These are phyloP conservation scores for Trichoderma asperelloides DNA, from an alignment of 495 filamentous ascomycete genomes.

Conservation along the genomic window DNA sequence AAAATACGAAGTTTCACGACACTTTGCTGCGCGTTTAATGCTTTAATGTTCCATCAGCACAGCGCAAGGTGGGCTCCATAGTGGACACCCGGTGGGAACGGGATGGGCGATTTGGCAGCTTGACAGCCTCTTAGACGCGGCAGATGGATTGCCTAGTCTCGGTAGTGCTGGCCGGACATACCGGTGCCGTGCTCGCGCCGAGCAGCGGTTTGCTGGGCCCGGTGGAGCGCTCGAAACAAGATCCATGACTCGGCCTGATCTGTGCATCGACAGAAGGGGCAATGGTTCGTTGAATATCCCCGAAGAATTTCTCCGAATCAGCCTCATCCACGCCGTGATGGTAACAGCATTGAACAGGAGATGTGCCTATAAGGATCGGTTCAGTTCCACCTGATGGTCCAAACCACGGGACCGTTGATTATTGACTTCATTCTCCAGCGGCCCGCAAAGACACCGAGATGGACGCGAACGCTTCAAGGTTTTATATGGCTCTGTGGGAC, in stretches of 20 bases:
- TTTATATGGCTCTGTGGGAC: conserved; percentile 2
- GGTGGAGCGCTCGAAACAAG: neutral
- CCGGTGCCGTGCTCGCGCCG: neutral
- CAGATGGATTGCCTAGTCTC: neutral
- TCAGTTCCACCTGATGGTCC: neutral
- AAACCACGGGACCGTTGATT: neutral
- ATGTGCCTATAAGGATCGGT: neutral
- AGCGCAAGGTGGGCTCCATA: neutral
- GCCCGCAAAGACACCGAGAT: conserved; percentile 8
- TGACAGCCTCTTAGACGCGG: neutral
- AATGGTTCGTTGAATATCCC: conserved; percentile 1
- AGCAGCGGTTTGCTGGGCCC: neutral
- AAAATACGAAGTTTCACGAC: neutral
- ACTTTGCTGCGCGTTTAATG: neutral
- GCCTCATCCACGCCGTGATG: neutral
- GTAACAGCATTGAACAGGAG: neutral
- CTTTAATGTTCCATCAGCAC: neutral
- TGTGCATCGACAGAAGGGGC: neutral
- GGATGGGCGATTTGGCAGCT: neutral
- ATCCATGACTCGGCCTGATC: conserved; percentile 3
- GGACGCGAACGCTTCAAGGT: conserved; percentile 1
- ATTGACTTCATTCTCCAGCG: neutral
- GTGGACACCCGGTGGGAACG: neutral
- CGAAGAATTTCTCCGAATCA: conserved; percentile 1
- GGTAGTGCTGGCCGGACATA: neutral